Evolutionary conservation across 768 basidiomycete species (phyloP).

Genomic region (Mycena albidolilacea): DNA sequence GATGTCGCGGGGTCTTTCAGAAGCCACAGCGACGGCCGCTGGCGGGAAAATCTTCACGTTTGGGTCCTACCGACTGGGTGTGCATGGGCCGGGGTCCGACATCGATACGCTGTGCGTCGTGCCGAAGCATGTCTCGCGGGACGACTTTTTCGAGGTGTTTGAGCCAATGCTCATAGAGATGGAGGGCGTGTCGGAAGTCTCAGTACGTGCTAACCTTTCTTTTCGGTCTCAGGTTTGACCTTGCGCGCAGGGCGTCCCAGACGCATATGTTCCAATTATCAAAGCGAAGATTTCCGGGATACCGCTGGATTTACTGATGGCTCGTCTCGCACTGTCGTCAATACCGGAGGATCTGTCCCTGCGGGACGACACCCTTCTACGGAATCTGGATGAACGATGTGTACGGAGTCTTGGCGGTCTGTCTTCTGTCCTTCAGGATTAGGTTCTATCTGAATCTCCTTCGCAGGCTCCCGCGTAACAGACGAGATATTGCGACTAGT

Average conservation of each 20-base stretch:
- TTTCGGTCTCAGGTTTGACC: background rate
- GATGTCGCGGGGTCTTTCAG: constrained; percentile 85
- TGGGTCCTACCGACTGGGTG: constrained; percentile 97
- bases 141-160: constrained; percentile 96
- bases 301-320: constrained; percentile 95
- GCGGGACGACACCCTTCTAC: constrained; percentile 90
- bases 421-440: constrained; percentile 30
- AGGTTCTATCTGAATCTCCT: constrained; percentile 26
- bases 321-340: constrained; percentile 85
- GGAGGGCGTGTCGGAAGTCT: constrained; percentile 90
- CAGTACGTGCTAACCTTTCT: constrained; percentile 69
- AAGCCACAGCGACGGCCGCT: constrained; percentile 87
- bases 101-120: constrained; percentile 99
- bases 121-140: constrained; percentile 94
- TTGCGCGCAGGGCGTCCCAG: constrained; percentile 87
- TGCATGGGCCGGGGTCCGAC: constrained; percentile 95
- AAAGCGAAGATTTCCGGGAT: constrained; percentile 93
- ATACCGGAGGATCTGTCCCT: constrained; percentile 95
- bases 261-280: constrained; percentile 97
- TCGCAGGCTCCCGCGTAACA: constrained; percentile 91
- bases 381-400: constrained; percentile 94
- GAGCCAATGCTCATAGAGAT: constrained; percentile 88
- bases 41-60: constrained; percentile 99
- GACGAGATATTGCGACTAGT: constrained; percentile 96
- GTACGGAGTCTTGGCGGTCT: constrained; percentile 94